Percentiles rank a stretch among this genome's conserved stretches.
Evolutionary conservation across 495 filamentous ascomycete genomes (phyloP).

Genomic region (Patellaria atrata): DNA sequence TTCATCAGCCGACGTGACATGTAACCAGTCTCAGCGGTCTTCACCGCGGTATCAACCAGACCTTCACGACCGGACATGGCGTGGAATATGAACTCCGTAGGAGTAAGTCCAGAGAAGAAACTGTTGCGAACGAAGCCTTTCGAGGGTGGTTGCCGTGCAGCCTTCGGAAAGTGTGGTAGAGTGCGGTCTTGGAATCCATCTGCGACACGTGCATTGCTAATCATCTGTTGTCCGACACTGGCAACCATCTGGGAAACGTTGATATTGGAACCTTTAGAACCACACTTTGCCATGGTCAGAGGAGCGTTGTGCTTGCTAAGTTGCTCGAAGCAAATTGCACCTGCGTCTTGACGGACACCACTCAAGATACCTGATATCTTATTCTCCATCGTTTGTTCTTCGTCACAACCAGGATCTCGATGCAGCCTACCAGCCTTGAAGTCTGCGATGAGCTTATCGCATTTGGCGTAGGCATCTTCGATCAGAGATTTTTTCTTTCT

Average conservation of each 20-base stretch:
- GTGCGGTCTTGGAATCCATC: slow-evolving; percentile 95
- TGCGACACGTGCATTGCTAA: slow-evolving; percentile 78
- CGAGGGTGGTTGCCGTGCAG: slow-evolving; percentile 72
- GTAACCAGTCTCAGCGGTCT: slow-evolving; percentile 97
- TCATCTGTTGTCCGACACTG: slow-evolving; percentile 94
- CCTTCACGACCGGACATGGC: slow-evolving; percentile 97
- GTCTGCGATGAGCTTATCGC: slow-evolving; percentile 68
- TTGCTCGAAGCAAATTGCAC: slow-evolving; percentile 78
- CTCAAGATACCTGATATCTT: slow-evolving; percentile 79
- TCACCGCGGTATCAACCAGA: slow-evolving; percentile 98
- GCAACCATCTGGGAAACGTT: slow-evolving; percentile 99
- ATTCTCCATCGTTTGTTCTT: slow-evolving; percentile 86
- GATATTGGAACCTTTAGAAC: slow-evolving; percentile 90
- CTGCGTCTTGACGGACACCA: slow-evolving; percentile 76
- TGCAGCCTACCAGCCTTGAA: slow-evolving; percentile 66
- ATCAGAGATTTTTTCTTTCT: slow-evolving; percentile 61
- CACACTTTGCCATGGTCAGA: slow-evolving; percentile 91
- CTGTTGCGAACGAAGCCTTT: slow-evolving; percentile 97
- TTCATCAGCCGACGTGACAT: slow-evolving; percentile 99
- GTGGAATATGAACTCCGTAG: slow-evolving; percentile 93
- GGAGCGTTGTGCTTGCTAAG: slow-evolving; percentile 87
- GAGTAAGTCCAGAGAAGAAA: slow-evolving; percentile 85
- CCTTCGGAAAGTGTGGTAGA: slow-evolving; percentile 89
- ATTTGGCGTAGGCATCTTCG: slow-evolving; percentile 60
- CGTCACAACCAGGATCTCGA: slow-evolving; percentile 74